Conservation (phyloP, 495 filamentous ascomycete genomes). For the Aspergillus indologenus region DNA sequence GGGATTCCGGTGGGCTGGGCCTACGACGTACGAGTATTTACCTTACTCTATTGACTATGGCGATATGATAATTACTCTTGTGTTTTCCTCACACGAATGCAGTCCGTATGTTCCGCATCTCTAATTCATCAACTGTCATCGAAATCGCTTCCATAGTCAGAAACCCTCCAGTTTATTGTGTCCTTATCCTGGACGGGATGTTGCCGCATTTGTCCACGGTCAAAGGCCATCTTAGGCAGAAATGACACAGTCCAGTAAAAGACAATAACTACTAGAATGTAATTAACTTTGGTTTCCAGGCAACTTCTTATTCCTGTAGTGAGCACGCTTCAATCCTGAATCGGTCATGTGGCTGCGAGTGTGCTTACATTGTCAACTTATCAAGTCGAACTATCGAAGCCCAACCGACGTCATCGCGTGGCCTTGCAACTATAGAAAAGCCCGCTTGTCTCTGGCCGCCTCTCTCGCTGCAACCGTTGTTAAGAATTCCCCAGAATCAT, state of each 20-base stretch:
- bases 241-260: neutral
- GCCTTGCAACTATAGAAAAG: slow-evolving; percentile 7
- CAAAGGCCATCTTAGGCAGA: neutral
- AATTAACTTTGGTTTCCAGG: neutral
- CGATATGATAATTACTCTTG: no score
- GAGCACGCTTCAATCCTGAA: neutral
- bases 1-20: neutral
- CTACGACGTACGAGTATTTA: neutral
- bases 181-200: neutral
- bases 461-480: neutral
- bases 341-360: neutral
- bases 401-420: slow-evolving; percentile 11
- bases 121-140: no score
- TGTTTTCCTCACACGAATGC: no score
- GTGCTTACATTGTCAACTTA: neutral
- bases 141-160: no score
- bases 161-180: no score
- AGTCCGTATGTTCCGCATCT: no score
- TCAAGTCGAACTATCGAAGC: neutral
- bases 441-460: neutral
- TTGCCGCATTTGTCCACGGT: neutral
- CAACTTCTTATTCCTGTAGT: neutral
- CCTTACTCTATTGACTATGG: no score
- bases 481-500: neutral
- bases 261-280: neutral